Percentiles rank a stretch among this genome's conserved stretches.
phyloP scores from a whole-genome alignment of 257 asterid species.

The Scutellaria barbata region DNA sequence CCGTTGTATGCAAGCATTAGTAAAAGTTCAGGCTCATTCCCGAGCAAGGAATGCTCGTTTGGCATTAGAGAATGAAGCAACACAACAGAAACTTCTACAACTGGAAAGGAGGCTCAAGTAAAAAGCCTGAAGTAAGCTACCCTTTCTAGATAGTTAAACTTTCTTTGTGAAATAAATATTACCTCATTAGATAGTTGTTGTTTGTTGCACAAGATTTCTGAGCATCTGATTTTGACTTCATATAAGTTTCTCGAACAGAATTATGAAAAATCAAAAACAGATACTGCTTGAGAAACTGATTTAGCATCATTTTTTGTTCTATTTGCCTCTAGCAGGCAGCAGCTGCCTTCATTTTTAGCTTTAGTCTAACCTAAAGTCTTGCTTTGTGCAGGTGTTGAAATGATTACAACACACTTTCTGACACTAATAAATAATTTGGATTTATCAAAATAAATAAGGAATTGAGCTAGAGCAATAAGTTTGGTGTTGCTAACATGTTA shows the following conservation, averaged over 20 bases:
- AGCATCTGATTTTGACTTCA: constrained; percentile 10
- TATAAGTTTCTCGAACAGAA: constrained; percentile 3
- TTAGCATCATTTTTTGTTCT: constrained; percentile 11
- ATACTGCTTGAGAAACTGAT: constrained; percentile 2
- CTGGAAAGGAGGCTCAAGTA: constrained; percentile 70
- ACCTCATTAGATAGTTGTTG: constrained; percentile 9
- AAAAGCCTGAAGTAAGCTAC: constrained; percentile 71
- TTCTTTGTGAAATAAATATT: not conserved
- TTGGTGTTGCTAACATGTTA: constrained; percentile 23
- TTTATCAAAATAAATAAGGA: not conserved
- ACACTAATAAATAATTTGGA: constrained; percentile 12
- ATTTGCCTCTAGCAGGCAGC: not conserved
- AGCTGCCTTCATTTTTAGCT: constrained; percentile 4
- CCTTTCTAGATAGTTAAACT: not conserved
- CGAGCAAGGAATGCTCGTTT: constrained; percentile 61
- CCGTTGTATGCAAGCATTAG: constrained; percentile 93
- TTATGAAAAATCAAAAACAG: not conserved
- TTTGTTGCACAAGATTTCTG: constrained; percentile 8
- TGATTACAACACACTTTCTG: not conserved
- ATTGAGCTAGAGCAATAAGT: constrained; percentile 8
- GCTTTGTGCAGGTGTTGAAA: constrained; percentile 22
- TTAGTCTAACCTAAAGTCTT: too few species aligned
- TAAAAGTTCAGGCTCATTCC: constrained; percentile 90
- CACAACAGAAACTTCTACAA: constrained; percentile 62
- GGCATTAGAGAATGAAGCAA: constrained; percentile 68